Evolutionary conservation across 768 basidiomycete genomes (phyloP), one percentile per base, ranked within the genome.

Genomic region (Cubamyces sp.): DNA sequence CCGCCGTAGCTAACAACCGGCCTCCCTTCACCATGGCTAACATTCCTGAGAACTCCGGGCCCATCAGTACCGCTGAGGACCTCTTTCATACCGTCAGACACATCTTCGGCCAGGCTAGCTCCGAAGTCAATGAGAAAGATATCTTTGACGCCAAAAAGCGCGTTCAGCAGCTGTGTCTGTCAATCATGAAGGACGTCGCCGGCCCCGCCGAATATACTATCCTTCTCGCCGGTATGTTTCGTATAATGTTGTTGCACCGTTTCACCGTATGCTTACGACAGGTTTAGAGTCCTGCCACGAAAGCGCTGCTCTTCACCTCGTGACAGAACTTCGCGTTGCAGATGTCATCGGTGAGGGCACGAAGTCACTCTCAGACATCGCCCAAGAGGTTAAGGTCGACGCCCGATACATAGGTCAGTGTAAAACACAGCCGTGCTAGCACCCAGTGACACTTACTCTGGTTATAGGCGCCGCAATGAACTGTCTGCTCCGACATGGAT

Each of bases 151-250:
- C 61, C 16, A 50, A 37, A 15, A 39, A 42, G 34, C 57, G 51
- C 47, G 45, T 56, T 28, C 52, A 49, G 28, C 26, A 34, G 21
- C 54, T 60, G 19, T n/a, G 47, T 26, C 47, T 51, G 8, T 11
- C 15, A 21, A 18, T 64, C 5, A 25, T 18, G 53, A 26, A 48
- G 12, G 19, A 21, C 16, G 58, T 60, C 26, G 34, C 50, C 15
- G 63, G 63, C 25, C 63, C 63, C 9, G 28, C 41, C 6, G 63
- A 60, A 30, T 64, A 64, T 37, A 60, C 63, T 16, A 43, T 64
- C n/a, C 39, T 41, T 5, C 45, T 64, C 15, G 58, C 63, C 21
- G 63, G 63, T 60, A 23, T 1, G 54, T 34, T 18, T 7, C n/a
- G 5, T 25, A 5, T 21, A 14, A 14, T 42, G 40, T n/a, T 28